A percentile compares a stretch with the other conserved stretches of the same genome.
These are phyloP conservation scores for Thelonectria olida DNA, from an alignment of 2,329 filamentous ascomycete genomes.

Conservation along the genomic window DNA sequence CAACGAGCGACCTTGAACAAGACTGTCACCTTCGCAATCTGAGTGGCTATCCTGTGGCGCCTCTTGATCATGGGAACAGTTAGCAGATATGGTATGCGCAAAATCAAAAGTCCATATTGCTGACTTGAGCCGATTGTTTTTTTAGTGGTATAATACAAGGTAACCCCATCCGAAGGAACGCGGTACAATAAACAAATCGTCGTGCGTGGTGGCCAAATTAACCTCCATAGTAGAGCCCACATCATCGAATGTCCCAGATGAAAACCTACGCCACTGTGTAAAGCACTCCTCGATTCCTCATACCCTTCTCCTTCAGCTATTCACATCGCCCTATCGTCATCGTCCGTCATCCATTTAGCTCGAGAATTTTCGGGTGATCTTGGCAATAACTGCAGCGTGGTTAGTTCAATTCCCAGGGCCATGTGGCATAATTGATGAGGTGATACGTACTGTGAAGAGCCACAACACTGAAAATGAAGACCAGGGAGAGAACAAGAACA, in stretches of 20 bases:
- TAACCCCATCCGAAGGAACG: conserved; percentile 38
- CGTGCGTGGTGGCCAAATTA: conserved; percentile 40
- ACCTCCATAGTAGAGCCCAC: conserved; percentile 35
- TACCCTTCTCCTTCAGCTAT: conserved; percentile 2
- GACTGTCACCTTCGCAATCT: too few species aligned
- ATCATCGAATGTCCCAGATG: conserved; percentile 33
- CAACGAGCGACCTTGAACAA: too few species aligned
- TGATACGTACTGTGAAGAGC: conserved; percentile 86
- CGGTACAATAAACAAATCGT: conserved; percentile 41
- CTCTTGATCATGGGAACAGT: not conserved
- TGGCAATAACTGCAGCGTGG: conserved; percentile 81
- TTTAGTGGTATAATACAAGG: conserved; percentile 46
- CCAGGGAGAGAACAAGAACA: conserved; percentile 92
- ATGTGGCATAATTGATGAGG: not conserved
- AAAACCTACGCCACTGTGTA: conserved; percentile 34
- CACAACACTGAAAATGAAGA: conserved; percentile 99
- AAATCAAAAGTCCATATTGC: conserved; percentile 38
- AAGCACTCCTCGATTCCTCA: conserved; percentile 26
- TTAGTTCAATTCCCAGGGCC: conserved; percentile 28
- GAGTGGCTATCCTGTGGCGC: too few species aligned
- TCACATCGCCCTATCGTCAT: conserved; percentile 18
- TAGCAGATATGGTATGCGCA: conserved; percentile 18
- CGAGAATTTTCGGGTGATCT: conserved; percentile 89
- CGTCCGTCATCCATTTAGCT: conserved; percentile 53
- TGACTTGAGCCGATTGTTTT: conserved; percentile 39